Evolutionary conservation across 257 asterid species (phyloP), one percentile per base, ranked within the genome.

Genomic region (Nicotiana otophora): DNA sequence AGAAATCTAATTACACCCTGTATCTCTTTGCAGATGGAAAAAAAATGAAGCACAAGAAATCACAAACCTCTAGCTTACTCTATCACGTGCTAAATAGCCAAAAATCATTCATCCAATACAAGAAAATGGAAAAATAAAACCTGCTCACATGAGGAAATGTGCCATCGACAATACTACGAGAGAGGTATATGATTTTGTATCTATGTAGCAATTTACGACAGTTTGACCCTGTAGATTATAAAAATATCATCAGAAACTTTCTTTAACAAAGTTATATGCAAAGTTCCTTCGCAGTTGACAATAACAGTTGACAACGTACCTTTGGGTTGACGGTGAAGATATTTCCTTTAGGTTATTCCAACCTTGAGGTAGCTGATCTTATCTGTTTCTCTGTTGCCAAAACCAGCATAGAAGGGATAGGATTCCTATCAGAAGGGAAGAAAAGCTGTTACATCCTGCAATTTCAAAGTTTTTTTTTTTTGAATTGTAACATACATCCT

Each of bases 371-470:
- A 93, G 92, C 97, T 93, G 64, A 93, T 70, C 89, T 92, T 93
- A 82, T 93, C 97, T 1, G 95, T 93, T 89, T 92, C 91, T 87
- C 97, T 85, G 86, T 93, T 93, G 66, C 97, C 95, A 78, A 93
- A 93, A 64, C 97, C 97, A 79, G 95, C 97, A 80, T 93, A 93
- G 85, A 92, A 93, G n/a, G 97, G 97, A 83, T 90, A 93, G 14
- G 97, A 87, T 88, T 92, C 58, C 81, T 88, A 85, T 90, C 97
- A n/a, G 88, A 85, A 84, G 97, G 95, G 88, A 91, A 93, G 86
- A 93, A 81, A 81, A n/a, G 92, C 95, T 86, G 87, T 92, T 82
- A 93, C 91, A 81, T 86, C 95, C 85, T 83, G 67, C 78, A 81
- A 30, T 39, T 39, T 39, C 2, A 39, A 39, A 7, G 10, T 39